phyloP scores from a whole-genome alignment of 495 filamentous ascomycete species.

The Penicillium subrubescens region DNA sequence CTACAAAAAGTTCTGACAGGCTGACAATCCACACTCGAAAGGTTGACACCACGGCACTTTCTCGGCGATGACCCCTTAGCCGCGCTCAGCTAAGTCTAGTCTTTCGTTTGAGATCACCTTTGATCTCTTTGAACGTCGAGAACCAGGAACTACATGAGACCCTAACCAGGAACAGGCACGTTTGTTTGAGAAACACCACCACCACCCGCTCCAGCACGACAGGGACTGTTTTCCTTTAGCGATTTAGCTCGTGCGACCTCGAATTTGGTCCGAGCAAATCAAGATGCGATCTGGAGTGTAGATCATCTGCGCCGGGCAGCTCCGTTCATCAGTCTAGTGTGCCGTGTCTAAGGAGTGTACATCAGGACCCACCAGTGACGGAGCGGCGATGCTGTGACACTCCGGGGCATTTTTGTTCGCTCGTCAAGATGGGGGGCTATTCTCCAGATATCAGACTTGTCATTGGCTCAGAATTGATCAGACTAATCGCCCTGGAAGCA shows the following conservation, averaged over 20 bases:
- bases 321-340: conserved; percentile 17
- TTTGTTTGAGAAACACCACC: background rate
- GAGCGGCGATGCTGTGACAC: conserved; percentile 16
- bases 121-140: background rate
- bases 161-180: background rate
- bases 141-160: background rate
- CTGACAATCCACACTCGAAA: background rate
- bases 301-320: conserved; percentile 13
- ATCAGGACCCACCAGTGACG: conserved; percentile 20
- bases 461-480: conserved; percentile 14
- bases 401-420: conserved; percentile 12
- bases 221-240: conserved; percentile 6
- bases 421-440: conserved; percentile 9
- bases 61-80: background rate
- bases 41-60: background rate
- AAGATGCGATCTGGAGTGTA: conserved; percentile 6
- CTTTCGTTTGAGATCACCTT: background rate
- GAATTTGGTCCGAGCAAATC: conserved; percentile 12
- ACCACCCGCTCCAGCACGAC: background rate
- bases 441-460: background rate
- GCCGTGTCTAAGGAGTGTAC: conserved; percentile 16
- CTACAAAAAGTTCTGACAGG: conserved; percentile 3
- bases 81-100: background rate
- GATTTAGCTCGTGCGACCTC: conserved; percentile 9
- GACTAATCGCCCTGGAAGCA: conserved; percentile 1